Conservation (phyloP, 768 basidiomycete species). For the Paxillus ammoniavirescens region DNA sequence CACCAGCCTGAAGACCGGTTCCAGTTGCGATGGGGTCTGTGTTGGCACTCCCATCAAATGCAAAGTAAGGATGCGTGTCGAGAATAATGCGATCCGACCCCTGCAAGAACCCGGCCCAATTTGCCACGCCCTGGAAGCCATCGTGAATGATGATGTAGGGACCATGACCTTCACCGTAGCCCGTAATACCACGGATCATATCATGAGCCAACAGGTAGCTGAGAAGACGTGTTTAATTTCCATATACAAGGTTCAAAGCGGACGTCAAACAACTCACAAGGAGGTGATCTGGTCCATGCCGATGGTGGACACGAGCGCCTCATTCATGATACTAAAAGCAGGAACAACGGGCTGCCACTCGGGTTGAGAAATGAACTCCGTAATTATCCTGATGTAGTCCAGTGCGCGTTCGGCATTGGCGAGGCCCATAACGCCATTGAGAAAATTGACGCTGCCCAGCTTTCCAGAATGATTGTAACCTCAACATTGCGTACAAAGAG, state of each 20-base stretch:
- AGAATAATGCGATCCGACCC: constrained; percentile 62
- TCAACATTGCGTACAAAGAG: constrained; percentile 16
- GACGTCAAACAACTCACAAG: constrained; percentile 50
- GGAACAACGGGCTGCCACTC: constrained; percentile 63
- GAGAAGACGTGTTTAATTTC: constrained; percentile 2
- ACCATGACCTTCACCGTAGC: constrained; percentile 63
- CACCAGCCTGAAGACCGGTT: constrained; percentile 35
- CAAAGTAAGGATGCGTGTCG: constrained; percentile 71
- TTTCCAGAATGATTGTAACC: constrained; percentile 63
- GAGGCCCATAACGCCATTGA: constrained; percentile 76
- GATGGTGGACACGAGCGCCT: constrained; percentile 51
- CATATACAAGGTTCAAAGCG: neutral
- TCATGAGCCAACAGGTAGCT: constrained; percentile 60
- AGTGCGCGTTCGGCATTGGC: constrained; percentile 82
- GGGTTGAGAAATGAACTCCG: constrained; percentile 81
- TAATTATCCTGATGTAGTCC: constrained; percentile 70
- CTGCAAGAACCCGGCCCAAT: constrained; percentile 49
- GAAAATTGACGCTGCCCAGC: constrained; percentile 58
- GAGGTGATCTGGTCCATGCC: constrained; percentile 51
- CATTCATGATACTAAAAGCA: constrained; percentile 65
- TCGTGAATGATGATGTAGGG: constrained; percentile 63
- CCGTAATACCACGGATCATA: constrained; percentile 71
- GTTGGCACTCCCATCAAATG: constrained; percentile 45
- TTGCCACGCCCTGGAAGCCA: constrained; percentile 47
- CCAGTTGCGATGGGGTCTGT: constrained; percentile 33